Evolutionary conservation across 2,329 filamentous ascomycete genomes (phyloP), one percentile per base, ranked within the genome.

Genomic region (Colletotrichum siamense): DNA sequence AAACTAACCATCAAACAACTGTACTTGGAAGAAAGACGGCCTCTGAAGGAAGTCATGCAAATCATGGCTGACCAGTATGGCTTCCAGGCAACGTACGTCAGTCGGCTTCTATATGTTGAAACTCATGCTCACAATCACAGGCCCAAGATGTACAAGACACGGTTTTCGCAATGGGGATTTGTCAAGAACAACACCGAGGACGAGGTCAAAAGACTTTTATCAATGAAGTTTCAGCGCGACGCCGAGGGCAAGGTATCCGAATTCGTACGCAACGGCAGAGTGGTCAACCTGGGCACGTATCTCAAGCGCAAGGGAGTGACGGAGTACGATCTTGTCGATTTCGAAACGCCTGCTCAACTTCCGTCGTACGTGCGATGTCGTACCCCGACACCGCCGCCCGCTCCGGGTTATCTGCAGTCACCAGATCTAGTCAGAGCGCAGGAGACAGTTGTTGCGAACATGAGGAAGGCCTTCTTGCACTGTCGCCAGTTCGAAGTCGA

Each of bases 121-220:
- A 39, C 15, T 10, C 16, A 24, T 34, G 82, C 65, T 81, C 77
- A 59, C 34, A 12, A 34, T 26, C 65, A 39, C 66, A 90, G 88
- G 22, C 87, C 88, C 22, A 89, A 89, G 78, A 90, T 90, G 88
- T 90, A 90, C 81, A 90, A 90, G 79, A 89, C 88, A n/a, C 84
- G 88, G 28, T 90, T 90, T 79, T 89, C 89, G 16, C 88, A 89
- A 77, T 90, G 88, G 88, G 88, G 88, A 1, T 90, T 90, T 77
- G 88, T 88, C 55, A 90, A 90, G 82, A 90, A 90, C 75, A 90
- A 90, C 77, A 90, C 88, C 57, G 88, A 90, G 74, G 88, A 89
- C 30, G 88, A 90, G 73, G 88, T 90, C 9, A 88, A 89, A 79
- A 84, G 86, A 22, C 82, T 90, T 66, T 81, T 90, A 10, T 88